Percentiles rank a stretch among this genome's conserved stretches.
phyloP scores from a whole-genome alignment of 2,329 filamentous ascomycete species.

The Ilyonectria destructans region DNA sequence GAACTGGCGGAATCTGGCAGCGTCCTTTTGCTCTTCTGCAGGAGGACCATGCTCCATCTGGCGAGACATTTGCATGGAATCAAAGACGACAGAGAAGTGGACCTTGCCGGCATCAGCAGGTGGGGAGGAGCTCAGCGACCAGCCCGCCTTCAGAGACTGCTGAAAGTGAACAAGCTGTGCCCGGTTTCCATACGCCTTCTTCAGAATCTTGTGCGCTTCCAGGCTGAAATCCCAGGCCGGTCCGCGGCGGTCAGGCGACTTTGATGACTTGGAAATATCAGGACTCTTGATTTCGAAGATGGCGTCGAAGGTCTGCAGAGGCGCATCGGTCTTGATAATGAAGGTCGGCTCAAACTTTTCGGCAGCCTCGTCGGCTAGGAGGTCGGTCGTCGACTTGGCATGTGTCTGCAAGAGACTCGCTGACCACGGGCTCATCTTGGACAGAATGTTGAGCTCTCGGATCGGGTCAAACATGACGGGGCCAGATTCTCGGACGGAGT shows the following conservation, averaged over 20 bases:
- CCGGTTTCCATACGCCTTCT: conserved; percentile 82
- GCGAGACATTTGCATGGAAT: conserved; percentile 80
- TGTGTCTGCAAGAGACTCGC: conserved; percentile 82
- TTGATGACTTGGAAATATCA: conserved; percentile 49
- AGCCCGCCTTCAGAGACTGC: conserved; percentile 52
- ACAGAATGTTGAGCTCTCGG: conserved; percentile 85
- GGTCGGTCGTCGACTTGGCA: conserved; percentile 80
- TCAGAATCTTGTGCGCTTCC: conserved; percentile 77
- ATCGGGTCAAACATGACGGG: conserved; percentile 86
- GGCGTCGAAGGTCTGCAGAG: conserved; percentile 71
- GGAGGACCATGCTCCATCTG: conserved; percentile 90
- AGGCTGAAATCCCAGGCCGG: conserved; percentile 63
- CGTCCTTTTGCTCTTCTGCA: conserved; percentile 88
- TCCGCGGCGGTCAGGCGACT: conserved; percentile 60
- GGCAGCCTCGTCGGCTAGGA: conserved; percentile 80
- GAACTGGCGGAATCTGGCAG: conserved; percentile 87
- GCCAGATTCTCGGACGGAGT: conserved; percentile 60
- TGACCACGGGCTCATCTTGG: conserved; percentile 92
- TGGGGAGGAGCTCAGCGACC: conserved; percentile 49
- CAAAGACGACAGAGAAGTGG: conserved; percentile 79
- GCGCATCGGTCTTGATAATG: conserved; percentile 74
- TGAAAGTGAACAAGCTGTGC: conserved; percentile 78
- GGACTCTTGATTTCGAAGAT: conserved; percentile 57
- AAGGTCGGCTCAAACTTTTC: conserved; percentile 92
- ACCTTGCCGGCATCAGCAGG: conserved; percentile 58